Conservation (phyloP, 2,329 filamentous ascomycete species). For the Paracamarosporium sp. region DNA sequence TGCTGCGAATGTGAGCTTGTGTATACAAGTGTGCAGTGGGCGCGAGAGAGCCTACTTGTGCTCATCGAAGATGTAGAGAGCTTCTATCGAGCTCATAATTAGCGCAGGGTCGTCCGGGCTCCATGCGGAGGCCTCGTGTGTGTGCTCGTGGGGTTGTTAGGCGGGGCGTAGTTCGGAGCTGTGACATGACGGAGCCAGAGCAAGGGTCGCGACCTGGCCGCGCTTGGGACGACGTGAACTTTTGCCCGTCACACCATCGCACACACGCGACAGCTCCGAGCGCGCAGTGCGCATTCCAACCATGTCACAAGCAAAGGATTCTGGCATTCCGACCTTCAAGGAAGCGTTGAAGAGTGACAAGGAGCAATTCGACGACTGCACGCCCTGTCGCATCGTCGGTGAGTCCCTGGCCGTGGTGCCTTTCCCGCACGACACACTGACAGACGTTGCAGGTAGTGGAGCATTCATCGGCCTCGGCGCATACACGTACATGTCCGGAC, state of each 20-base stretch:
- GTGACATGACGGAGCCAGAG: slow-evolving; percentile 12
- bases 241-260: neutral
- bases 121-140: slow-evolving; percentile 20
- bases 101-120: slow-evolving; percentile 15
- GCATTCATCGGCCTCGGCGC: slow-evolving; percentile 56
- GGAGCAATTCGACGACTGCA: slow-evolving; percentile 66
- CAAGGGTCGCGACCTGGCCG: slow-evolving; percentile 1
- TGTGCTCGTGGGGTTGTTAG: slow-evolving; percentile 17
- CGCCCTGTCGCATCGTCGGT: slow-evolving; percentile 76
- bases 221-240: neutral
- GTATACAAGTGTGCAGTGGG: neutral
- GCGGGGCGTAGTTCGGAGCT: slow-evolving; percentile 33
- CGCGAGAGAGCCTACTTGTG: slow-evolving; percentile 71
- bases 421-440: neutral
- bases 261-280: neutral
- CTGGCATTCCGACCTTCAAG: slow-evolving; percentile 30
- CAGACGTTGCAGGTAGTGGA: slow-evolving; percentile 44
- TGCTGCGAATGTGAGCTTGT: slow-evolving; percentile 60
- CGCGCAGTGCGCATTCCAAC: neutral
- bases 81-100: slow-evolving; percentile 79
- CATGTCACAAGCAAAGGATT: slow-evolving; percentile 21
- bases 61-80: slow-evolving; percentile 96
- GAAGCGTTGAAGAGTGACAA: slow-evolving; percentile 40
- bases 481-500: slow-evolving; percentile 55
- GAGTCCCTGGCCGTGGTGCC: too few species aligned